phyloP scores from a whole-genome alignment of 192 early-diverging fungal genomes.

The Chytriomyces confervae region DNA sequence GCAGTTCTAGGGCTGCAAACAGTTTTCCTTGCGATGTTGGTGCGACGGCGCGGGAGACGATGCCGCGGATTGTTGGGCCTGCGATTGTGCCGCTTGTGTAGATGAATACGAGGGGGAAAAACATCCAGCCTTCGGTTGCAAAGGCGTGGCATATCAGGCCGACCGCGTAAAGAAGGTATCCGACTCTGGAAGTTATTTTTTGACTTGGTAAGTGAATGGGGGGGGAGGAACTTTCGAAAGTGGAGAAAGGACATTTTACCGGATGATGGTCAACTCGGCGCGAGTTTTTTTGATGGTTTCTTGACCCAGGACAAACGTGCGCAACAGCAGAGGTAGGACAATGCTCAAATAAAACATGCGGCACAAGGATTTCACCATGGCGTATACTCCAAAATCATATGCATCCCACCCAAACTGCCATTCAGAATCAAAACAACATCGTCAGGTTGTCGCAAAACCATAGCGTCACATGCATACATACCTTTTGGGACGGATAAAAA shows the following conservation, averaged over 20 bases:
- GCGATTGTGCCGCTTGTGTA: constrained; percentile 14
- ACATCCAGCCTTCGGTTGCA: constrained; percentile 43
- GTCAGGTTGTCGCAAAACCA: not conserved
- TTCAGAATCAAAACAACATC: not conserved
- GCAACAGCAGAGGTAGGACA: constrained; percentile 18
- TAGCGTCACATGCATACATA: not conserved
- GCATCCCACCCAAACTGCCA: constrained; percentile 53
- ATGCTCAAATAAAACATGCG: constrained; percentile 49
- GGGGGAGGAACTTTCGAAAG: not conserved
- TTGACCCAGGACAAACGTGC: not conserved
- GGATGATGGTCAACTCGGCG: constrained; percentile 10
- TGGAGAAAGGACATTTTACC: not conserved
- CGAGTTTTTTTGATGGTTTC: constrained; percentile 21
- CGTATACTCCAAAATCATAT: constrained; percentile 43
- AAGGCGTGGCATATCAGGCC: constrained; percentile 32
- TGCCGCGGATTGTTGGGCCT: constrained; percentile 41
- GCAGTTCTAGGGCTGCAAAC: constrained; percentile 30
- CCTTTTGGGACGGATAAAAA: constrained; percentile 40
- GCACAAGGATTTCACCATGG: constrained; percentile 34
- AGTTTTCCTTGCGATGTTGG: constrained; percentile 41
- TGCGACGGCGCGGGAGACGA: constrained; percentile 42
- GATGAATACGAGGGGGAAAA: constrained; percentile 31
- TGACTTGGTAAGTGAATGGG: not conserved
- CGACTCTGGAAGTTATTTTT: not conserved
- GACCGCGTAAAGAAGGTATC: constrained; percentile 18